Base-by-base conservation (phyloP, 2,329 filamentous ascomycete species). In the Botryotinia convoluta region DNA sequence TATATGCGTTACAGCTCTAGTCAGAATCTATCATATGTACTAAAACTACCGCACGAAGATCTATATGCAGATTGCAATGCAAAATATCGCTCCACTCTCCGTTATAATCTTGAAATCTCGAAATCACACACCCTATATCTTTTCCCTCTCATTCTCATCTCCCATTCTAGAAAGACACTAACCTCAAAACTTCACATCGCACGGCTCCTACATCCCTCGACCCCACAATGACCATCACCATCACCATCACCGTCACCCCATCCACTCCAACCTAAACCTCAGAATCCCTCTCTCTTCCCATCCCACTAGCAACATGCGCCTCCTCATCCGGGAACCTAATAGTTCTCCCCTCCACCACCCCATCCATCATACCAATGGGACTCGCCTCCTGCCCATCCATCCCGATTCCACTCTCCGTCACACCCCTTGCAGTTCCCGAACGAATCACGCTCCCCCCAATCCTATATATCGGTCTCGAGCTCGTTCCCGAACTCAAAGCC, bases 251-350 rank as follows among this genome's bases (percentile, higher is more conserved):
- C 35, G n/a, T 14, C 39, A 6, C 10, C 39, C 57, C n/a, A n/a
- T 16, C 5, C 48, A 37, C 26, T 20, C 39, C 22, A n/a, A 32
- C 16, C 51, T 59, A 72, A 67, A 39, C 61, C 29, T 72, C 48
- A 20, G 22, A 44, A 18, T 69, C 35, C 29, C 48, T 60, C 51
- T 57, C 51, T 29, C 67, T 22, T 39, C 16, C 35, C 67, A 39
- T 39, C n/a, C 32, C 35, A 16, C 59, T 35, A 61, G 22, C 44
- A 5, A 42, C 35, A 29, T 45, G n/a, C n/a, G 1, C 32, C 62
- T 77, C 73, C 73, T 84, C 85, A 75, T 85, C 84, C 7, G 84
- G 83, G 72, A 86, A 86, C 7, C 84, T 82, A 74, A 86, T 84
- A 26, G 82, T 83, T 74, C 84, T 82, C 45, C 78, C 71, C 45